phyloP scores from a whole-genome alignment of 495 filamentous ascomycete genomes.

The Xylona heveae region DNA sequence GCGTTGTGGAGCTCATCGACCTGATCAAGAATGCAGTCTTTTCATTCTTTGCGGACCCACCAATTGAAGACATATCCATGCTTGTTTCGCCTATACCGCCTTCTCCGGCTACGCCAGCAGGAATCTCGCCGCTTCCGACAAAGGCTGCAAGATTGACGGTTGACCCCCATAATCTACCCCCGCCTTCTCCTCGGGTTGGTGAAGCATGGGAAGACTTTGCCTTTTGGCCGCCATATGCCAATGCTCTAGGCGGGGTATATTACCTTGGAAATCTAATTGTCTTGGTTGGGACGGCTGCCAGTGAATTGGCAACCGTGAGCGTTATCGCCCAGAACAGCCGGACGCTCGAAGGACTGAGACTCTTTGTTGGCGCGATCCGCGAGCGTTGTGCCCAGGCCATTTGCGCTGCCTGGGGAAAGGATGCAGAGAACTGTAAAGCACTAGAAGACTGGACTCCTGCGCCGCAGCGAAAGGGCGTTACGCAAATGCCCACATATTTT shows the following conservation, averaged over 20 bases:
- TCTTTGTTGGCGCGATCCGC: constrained; percentile 52
- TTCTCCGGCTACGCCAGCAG: constrained; percentile 18
- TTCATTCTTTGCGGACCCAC: constrained; percentile 70
- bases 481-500: constrained; percentile 74
- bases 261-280: constrained; percentile 65
- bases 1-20: constrained; percentile 56
- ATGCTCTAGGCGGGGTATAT: constrained; percentile 69
- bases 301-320: constrained; percentile 59
- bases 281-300: constrained; percentile 63
- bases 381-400: constrained; percentile 65
- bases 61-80: constrained; percentile 71
- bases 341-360: constrained; percentile 42
- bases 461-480: constrained; percentile 57
- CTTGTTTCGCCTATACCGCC: constrained; percentile 27
- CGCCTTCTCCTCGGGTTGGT: constrained; percentile 47
- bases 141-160: constrained; percentile 56
- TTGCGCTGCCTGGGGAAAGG: constrained; percentile 69
- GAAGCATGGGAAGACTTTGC: constrained; percentile 86
- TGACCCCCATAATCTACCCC: constrained; percentile 45
- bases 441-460: constrained; percentile 82
- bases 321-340: constrained; percentile 34
- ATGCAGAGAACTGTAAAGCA: constrained; percentile 71
- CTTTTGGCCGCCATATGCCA: constrained; percentile 88
- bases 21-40: constrained; percentile 60
- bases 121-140: constrained; percentile 22